phyloP scores from a whole-genome alignment of 257 asterid genomes.

The Solanum lycopersicoides region DNA sequence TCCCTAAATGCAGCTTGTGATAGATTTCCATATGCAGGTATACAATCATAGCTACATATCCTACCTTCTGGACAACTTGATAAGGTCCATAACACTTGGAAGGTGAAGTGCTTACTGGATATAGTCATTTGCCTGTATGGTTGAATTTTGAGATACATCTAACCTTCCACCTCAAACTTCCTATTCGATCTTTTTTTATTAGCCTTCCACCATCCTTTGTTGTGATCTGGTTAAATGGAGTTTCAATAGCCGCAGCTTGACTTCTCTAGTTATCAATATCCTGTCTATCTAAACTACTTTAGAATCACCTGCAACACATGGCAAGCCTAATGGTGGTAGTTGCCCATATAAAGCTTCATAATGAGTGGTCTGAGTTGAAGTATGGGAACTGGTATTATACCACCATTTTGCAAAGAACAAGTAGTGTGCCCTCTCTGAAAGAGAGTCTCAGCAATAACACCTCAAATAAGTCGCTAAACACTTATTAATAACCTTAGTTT shows the following conservation, averaged over 20 bases:
- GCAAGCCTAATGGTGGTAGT: background rate
- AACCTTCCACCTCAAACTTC: background rate
- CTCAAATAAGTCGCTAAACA: background rate
- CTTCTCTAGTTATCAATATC: background rate
- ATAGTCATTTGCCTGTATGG: background rate
- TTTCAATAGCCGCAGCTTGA: background rate
- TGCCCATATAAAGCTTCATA: background rate
- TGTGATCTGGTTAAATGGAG: background rate
- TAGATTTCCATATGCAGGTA: background rate
- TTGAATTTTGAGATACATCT: background rate
- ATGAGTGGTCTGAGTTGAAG: background rate
- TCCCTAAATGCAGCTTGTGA: background rate
- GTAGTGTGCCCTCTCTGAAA: background rate
- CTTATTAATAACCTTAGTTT: background rate
- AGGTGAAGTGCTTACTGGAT: background rate
- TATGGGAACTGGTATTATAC: background rate
- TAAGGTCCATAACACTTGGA: background rate
- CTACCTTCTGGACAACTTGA: background rate
- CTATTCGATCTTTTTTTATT: background rate
- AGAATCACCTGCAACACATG: background rate
- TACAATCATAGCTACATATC: background rate
- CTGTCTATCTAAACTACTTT: background rate
- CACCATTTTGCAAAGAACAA: background rate
- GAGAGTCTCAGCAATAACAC: background rate
- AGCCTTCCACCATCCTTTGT: background rate